Evolutionary conservation across 2,329 filamentous ascomycete species (phyloP), one percentile per base, ranked within the genome.

Genomic region (Alternaria brassicae): DNA sequence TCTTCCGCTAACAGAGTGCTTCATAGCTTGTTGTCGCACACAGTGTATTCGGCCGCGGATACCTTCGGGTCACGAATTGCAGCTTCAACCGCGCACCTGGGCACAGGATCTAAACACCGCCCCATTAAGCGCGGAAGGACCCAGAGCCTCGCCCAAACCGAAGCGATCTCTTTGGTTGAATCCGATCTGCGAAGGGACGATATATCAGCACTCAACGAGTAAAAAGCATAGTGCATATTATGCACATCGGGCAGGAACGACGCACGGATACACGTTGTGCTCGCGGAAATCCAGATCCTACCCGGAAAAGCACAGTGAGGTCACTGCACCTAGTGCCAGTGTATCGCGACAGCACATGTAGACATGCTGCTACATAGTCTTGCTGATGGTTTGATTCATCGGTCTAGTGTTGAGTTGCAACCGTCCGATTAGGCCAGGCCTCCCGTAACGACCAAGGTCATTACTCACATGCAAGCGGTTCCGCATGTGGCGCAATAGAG

Each of bases 31-130:
- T 55, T 44, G 51, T 42, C 44, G 39, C 50, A 42, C 39, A 53
- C 15, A 13, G 23, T 34, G 30, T 17, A 34, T 60, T 64, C 63
- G 63, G 63, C 63, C 63, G 63, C 63, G 63, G 63, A 66, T 62
- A 58, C 37, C 42, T 45, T 49, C 40, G 48, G 47, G 48, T 36
- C 27, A 42, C 23, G 13, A 40, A 36, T 25, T 44, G 40, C 41
- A 49, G 39, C 36, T 30, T 34, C 15, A 40, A 41, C 39, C 54
- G 57, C 53, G 58, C 58, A 60, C 44, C 44, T 48, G 60, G 30
- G 49, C 32, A 49, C 32, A 39, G 34, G 27, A 34, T 52, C 34
- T 40, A 42, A 49, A 49, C 53, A 54, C 45, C 53, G 55, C 12
- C 42, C 32, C 40, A 30, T 34, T 13, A 17, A 60, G 13, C 23